These are phyloP conservation scores for Xylariaceae sp. DNA, from an alignment of 2,329 filamentous ascomycete species.

Conservation along the genomic window DNA sequence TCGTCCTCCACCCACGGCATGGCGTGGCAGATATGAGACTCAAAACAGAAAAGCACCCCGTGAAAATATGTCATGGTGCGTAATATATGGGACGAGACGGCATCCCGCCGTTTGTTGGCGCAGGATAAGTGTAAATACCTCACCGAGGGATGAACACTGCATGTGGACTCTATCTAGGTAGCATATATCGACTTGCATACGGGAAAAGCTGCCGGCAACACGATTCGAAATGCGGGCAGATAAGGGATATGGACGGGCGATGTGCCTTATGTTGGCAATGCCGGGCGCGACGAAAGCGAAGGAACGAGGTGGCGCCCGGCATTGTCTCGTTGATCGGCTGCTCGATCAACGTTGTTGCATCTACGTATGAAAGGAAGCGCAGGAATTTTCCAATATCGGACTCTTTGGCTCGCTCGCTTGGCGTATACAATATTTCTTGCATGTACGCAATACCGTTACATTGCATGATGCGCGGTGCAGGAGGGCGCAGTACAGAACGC, in stretches of 20 bases:
- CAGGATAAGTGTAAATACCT: too few relatives aligned
- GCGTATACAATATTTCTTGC: background rate
- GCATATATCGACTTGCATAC: conserved; percentile 9
- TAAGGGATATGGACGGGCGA: conserved; percentile 4
- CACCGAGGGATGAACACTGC: too few relatives aligned
- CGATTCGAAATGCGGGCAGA: conserved; percentile 1
- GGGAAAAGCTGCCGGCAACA: conserved; percentile 12
- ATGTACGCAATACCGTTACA: conserved; percentile 14
- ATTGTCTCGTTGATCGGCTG: background rate
- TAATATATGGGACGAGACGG: too few relatives aligned
- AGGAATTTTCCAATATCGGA: too few relatives aligned
- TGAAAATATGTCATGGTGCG: too few relatives aligned
- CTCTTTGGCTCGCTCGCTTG: background rate
- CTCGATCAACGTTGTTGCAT: background rate
- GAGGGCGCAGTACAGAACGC: conserved; percentile 15
- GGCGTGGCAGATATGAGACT: too few relatives aligned
- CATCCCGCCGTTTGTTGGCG: too few relatives aligned
- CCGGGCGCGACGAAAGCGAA: conserved; percentile 16
- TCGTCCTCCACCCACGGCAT: too few relatives aligned
- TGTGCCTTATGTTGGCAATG: conserved; percentile 3
- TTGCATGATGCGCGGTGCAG: conserved; percentile 15
- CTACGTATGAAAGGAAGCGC: background rate
- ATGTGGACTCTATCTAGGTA: too few relatives aligned
- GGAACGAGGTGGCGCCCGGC: conserved; percentile 6
- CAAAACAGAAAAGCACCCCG: too few relatives aligned